Evolutionary conservation across 306 rosid species (phyloP).

Genomic region (Begonia fuchsioides): DNA sequence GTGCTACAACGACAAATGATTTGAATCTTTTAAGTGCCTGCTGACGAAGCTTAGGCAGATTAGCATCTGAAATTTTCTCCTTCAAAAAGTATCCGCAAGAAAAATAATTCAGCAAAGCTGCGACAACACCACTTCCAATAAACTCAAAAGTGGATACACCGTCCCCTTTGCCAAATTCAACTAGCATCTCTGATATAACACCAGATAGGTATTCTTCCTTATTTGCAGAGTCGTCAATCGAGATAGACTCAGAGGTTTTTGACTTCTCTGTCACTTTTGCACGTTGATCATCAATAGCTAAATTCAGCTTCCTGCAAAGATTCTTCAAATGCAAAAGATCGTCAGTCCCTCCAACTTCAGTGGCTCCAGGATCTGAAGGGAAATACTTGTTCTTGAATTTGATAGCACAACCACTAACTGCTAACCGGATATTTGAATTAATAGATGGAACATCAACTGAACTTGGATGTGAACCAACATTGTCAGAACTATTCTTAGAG

Average conservation of each 20-base stretch:
- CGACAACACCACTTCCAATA: constrained; percentile 90
- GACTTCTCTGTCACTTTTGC: constrained; percentile 52
- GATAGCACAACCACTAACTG: constrained; percentile 76
- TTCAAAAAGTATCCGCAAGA: constrained; percentile 84
- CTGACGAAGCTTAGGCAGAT: constrained; percentile 69
- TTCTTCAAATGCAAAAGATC: constrained; percentile 73
- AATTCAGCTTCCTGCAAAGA: constrained; percentile 67
- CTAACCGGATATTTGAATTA: constrained; percentile 51
- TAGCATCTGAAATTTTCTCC: constrained; percentile 54
- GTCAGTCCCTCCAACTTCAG: constrained; percentile 79
- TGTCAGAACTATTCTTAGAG: constrained; percentile 38
- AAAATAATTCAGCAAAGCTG: constrained; percentile 73
- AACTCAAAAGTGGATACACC: constrained; percentile 99
- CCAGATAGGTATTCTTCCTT: constrained; percentile 61
- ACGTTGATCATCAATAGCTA: constrained; percentile 65
- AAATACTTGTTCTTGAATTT: constrained; percentile 80
- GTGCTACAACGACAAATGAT: constrained; percentile 72
- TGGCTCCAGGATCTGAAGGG: constrained; percentile 62
- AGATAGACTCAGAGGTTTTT: constrained; percentile 49
- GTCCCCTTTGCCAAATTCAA: constrained; percentile 88
- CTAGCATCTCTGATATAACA: constrained; percentile 71
- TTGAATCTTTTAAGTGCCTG: constrained; percentile 76
- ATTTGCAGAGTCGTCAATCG: constrained; percentile 27
- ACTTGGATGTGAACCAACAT: constrained; percentile 67
- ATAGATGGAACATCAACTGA: constrained; percentile 55